Evolutionary conservation across 1,284 basidiomycete species (phyloP).

Genomic region (Leccinum holopus): DNA sequence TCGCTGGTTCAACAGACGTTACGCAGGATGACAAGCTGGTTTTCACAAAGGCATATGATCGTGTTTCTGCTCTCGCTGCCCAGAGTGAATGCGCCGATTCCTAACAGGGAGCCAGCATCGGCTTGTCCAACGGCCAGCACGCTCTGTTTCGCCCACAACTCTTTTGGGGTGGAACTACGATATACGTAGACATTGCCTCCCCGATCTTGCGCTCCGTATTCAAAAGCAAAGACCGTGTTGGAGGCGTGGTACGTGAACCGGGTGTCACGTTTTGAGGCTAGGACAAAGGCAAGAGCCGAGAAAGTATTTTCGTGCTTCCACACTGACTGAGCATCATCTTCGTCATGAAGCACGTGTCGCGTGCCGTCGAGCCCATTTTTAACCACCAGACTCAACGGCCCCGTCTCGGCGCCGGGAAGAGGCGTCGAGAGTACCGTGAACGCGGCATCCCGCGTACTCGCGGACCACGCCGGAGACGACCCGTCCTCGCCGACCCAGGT

Average conservation of each 20-base stretch:
- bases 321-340: slow-evolving; percentile 19
- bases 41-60: slow-evolving; percentile 78
- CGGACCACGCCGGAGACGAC: slow-evolving; percentile 40
- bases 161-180: slow-evolving; percentile 49
- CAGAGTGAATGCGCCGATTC: slow-evolving; percentile 57
- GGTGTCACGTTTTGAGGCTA: slow-evolving; percentile 90
- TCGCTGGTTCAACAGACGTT: slow-evolving; percentile 38
- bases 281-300: slow-evolving; percentile 89
- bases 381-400: slow-evolving; percentile 54
- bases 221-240: slow-evolving; percentile 73
- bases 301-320: slow-evolving; percentile 84
- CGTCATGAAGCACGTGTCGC: slow-evolving; percentile 53
- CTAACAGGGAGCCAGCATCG: slow-evolving; percentile 72
- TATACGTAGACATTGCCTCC: slow-evolving; percentile 87
- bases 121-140: slow-evolving; percentile 74
- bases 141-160: slow-evolving; percentile 71
- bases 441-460: slow-evolving; percentile 39
- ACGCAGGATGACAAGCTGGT: slow-evolving; percentile 65
- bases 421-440: slow-evolving; percentile 61
- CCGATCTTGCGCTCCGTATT: slow-evolving; percentile 61
- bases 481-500: slow-evolving; percentile 65
- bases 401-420: slow-evolving; percentile 48
- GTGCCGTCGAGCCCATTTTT: slow-evolving; percentile 86
- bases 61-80: slow-evolving; percentile 33
- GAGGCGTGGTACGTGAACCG: slow-evolving; percentile 74